Conservation (phyloP, 345 rosid species). For the Boechera divaricarpa region DNA sequence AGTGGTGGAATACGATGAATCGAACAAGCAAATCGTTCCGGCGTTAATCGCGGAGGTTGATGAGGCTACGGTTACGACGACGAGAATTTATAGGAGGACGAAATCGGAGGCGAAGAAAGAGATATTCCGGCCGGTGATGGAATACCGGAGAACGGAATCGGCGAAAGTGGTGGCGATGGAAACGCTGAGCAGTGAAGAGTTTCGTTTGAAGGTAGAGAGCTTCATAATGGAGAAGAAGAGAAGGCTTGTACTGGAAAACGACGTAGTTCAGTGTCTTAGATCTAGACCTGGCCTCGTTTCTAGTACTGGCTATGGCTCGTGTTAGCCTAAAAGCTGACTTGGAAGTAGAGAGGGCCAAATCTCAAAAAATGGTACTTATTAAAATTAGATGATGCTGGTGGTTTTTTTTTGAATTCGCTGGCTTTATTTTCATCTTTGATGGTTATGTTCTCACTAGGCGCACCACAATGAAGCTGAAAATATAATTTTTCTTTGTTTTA, state of each 20-base stretch:
- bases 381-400: conserved; percentile 4
- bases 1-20: background rate
- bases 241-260: conserved; percentile 1
- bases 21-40: conserved; percentile 9
- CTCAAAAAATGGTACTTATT: background rate
- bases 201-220: conserved; percentile 25
- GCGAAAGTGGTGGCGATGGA: conserved; percentile 18
- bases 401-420: background rate
- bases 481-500: background rate
- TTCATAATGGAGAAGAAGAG: conserved; percentile 34
- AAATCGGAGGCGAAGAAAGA: conserved; percentile 29
- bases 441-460: background rate
- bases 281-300: background rate
- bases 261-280: background rate
- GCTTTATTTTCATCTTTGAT: background rate
- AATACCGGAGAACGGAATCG: conserved; percentile 35
- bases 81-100: background rate
- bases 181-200: conserved; percentile 33
- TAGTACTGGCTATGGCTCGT: background rate
- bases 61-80: background rate
- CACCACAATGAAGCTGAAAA: background rate
- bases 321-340: background rate
- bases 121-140: background rate
- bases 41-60: background rate
- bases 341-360: background rate